Conservation (phyloP, 345 rosid genomes). For the Dipteronia dyeriana region DNA sequence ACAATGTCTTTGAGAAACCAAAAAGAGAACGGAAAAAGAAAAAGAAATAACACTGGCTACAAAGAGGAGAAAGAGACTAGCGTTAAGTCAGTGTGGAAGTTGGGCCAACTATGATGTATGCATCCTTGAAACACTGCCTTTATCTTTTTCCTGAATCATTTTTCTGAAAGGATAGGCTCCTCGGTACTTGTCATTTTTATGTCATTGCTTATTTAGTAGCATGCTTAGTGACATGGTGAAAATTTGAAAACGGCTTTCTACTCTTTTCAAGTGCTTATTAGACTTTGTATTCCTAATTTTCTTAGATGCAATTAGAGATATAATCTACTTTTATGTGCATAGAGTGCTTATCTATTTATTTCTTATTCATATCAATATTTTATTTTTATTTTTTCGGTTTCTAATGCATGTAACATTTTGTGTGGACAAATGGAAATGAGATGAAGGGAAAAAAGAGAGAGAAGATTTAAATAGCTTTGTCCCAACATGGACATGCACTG, state of each 20-base stretch:
- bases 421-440: too few relatives aligned
- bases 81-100: neutral
- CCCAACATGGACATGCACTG: too few relatives aligned
- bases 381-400: too few relatives aligned
- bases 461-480: too few relatives aligned
- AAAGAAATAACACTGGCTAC: neutral
- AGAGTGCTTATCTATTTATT: neutral
- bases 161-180: neutral
- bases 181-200: neutral
- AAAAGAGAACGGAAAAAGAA: neutral
- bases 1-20: neutral
- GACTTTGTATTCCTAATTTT: conserved; percentile 11
- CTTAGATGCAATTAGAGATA: neutral
- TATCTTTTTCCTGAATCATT: neutral
- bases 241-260: neutral
- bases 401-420: too few relatives aligned
- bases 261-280: neutral
- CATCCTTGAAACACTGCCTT: neutral
- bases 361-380: too few relatives aligned
- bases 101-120: neutral
- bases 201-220: neutral
- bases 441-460: too few relatives aligned
- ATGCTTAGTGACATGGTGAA: neutral
- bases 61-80: conserved; percentile 7
- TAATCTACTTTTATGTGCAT: neutral